These are phyloP conservation scores for Amylocystis lapponica DNA, from an alignment of 768 basidiomycete genomes.

Conservation along the genomic window DNA sequence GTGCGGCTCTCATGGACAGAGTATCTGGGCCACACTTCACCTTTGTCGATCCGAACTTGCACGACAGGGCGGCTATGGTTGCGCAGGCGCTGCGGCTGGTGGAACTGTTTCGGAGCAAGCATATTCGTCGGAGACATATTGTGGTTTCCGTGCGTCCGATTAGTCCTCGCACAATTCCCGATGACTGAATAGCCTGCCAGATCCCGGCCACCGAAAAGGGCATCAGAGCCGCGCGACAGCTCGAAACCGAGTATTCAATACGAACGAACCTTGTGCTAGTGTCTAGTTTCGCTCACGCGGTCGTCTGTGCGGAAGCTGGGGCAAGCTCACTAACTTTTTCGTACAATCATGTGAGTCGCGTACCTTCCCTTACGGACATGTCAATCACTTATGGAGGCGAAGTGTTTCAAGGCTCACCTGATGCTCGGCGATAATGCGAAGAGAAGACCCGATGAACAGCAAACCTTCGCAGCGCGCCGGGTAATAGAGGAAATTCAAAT, in stretches of 20 bases:
- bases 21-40: conserved; percentile 43
- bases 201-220: conserved; percentile 56
- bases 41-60: conserved; percentile 46
- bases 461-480: too few relatives aligned
- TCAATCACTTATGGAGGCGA: too few relatives aligned
- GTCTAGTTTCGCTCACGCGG: conserved; percentile 48
- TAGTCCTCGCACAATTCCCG: not conserved
- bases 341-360: conserved; percentile 41
- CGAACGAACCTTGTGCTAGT: conserved; percentile 48
- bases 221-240: conserved; percentile 38
- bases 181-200: conserved; percentile 23
- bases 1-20: conserved; percentile 37
- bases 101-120: conserved; percentile 34
- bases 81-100: conserved; percentile 37
- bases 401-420: too few relatives aligned
- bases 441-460: too few relatives aligned
- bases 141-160: conserved; percentile 42
- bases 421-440: too few relatives aligned
- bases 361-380: too few relatives aligned
- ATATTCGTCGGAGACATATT: conserved; percentile 34
- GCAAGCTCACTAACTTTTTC: conserved; percentile 44
- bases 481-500: too few relatives aligned
- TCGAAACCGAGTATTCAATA: conserved; percentile 35
- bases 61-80: conserved; percentile 36
- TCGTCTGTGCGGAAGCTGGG: conserved; percentile 48